Evolutionary conservation across 371 early-diverging fungal species (phyloP).

Genomic region (Umbelopsis sp.): DNA sequence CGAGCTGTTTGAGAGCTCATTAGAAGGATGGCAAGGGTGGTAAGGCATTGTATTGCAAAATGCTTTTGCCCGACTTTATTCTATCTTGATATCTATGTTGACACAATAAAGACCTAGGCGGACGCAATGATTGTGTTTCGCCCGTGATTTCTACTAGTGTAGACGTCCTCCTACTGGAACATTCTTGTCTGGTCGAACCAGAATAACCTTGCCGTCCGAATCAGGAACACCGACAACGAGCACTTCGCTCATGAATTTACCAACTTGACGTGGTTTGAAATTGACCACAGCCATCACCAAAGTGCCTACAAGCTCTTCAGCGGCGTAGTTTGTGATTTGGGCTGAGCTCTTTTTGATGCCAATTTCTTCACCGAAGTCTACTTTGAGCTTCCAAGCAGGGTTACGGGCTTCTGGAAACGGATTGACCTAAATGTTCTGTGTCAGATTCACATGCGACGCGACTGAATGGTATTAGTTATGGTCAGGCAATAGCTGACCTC

Average conservation of each 20-base stretch:
- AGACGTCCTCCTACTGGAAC: constrained; percentile 15
- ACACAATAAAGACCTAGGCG: neutral
- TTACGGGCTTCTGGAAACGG: constrained; percentile 8
- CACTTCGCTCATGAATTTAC: constrained; percentile 12
- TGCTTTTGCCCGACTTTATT: neutral
- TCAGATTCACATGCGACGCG: neutral
- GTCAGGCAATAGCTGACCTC: neutral
- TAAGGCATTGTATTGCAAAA: constrained; percentile 23
- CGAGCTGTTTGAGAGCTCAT: constrained; percentile 53
- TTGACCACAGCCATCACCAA: constrained; percentile 13
- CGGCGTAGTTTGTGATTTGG: constrained; percentile 5
- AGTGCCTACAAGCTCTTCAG: constrained; percentile 2
- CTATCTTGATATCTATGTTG: neutral
- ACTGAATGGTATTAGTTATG: neutral
- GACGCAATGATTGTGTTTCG: neutral
- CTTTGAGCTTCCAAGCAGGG: constrained; percentile 14
- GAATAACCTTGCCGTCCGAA: neutral
- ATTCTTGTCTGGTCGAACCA: constrained; percentile 3
- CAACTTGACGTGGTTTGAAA: constrained; percentile 16
- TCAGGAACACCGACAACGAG: constrained; percentile 9
- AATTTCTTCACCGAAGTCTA: neutral
- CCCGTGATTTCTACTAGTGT: neutral
- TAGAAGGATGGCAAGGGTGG: constrained; percentile 59
- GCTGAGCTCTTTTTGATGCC: constrained; percentile 11
- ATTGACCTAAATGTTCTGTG: neutral